phyloP scores from a whole-genome alignment of 1,284 basidiomycete species.

The Ustilago loliicola region DNA sequence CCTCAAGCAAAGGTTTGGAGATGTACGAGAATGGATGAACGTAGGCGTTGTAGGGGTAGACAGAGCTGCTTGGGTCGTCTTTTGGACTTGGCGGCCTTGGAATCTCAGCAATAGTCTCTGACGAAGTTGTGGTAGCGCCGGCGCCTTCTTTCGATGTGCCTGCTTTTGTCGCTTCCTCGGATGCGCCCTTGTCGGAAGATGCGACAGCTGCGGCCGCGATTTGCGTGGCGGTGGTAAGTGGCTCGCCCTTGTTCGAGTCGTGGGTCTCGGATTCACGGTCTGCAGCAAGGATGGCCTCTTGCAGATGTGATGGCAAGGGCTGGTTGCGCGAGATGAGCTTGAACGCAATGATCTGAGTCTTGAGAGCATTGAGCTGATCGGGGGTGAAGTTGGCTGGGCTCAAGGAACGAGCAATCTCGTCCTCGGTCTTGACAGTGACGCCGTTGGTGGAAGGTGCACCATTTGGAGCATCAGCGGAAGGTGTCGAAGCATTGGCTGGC shows the following conservation, averaged over 20 bases:
- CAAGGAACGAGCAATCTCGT: constrained; percentile 41
- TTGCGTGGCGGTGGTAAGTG: constrained; percentile 78
- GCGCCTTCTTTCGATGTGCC: constrained; percentile 35
- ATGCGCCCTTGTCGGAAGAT: constrained; percentile 74
- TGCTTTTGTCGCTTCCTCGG: constrained; percentile 72
- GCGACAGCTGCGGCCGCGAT: constrained; percentile 79
- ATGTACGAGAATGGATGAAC: constrained; percentile 81
- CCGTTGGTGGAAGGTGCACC: constrained; percentile 34
- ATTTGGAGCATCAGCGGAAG: constrained; percentile 26
- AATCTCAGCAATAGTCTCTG: constrained; percentile 60
- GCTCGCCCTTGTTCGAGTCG: constrained; percentile 73
- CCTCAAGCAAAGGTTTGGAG: constrained; percentile 60
- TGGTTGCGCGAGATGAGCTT: constrained; percentile 84
- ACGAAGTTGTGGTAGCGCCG: constrained; percentile 20
- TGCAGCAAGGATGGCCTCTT: constrained; percentile 77
- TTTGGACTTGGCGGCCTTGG: constrained; percentile 54
- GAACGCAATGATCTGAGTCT: constrained; percentile 90
- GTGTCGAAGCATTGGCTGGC: constrained; percentile 26
- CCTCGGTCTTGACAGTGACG: constrained; percentile 44
- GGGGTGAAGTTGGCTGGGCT: constrained; percentile 74
- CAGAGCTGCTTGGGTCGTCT: constrained; percentile 82
- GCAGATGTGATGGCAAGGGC: constrained; percentile 83
- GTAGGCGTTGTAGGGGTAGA: constrained; percentile 97
- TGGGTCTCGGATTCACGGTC: constrained; percentile 64
- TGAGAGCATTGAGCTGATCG: constrained; percentile 86